Conservation (phyloP, 108 stramenopile species). For the Stephanodiscus minutulus region DNA sequence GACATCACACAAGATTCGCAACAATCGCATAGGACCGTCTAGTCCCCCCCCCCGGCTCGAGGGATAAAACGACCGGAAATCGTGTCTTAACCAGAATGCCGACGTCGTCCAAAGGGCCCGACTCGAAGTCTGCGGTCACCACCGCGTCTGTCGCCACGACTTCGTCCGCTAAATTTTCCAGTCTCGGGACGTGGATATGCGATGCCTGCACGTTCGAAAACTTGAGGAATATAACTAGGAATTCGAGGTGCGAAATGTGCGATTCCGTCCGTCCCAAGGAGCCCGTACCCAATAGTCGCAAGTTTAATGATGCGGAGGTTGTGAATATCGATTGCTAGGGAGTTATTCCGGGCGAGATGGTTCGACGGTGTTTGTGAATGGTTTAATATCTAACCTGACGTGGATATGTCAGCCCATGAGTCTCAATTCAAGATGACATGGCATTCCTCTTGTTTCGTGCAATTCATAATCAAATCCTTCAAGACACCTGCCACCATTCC, state of each 20-base stretch:
- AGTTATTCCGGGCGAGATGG: neutral
- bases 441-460: too few relatives aligned
- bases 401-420: too few relatives aligned
- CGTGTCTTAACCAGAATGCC: neutral
- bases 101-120: neutral
- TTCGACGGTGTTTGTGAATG: too few relatives aligned
- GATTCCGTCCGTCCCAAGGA: constrained; percentile 17
- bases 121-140: neutral
- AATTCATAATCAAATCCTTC: too few relatives aligned
- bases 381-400: too few relatives aligned
- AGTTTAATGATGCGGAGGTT: constrained; percentile 5
- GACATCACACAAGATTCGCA: neutral
- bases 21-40: too few relatives aligned
- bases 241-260: constrained; percentile 32
- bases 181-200: constrained; percentile 27
- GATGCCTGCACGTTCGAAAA: constrained; percentile 19
- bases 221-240: constrained; percentile 13
- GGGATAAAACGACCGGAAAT: neutral
- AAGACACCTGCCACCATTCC: too few relatives aligned
- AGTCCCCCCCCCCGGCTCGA: neutral
- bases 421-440: too few relatives aligned
- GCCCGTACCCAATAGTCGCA: neutral
- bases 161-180: neutral
- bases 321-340: constrained; percentile 29
- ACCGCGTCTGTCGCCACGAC: neutral